phyloP scores from a whole-genome alignment of 1,139 yeast species.

The Suhomyces ambrosiae region DNA sequence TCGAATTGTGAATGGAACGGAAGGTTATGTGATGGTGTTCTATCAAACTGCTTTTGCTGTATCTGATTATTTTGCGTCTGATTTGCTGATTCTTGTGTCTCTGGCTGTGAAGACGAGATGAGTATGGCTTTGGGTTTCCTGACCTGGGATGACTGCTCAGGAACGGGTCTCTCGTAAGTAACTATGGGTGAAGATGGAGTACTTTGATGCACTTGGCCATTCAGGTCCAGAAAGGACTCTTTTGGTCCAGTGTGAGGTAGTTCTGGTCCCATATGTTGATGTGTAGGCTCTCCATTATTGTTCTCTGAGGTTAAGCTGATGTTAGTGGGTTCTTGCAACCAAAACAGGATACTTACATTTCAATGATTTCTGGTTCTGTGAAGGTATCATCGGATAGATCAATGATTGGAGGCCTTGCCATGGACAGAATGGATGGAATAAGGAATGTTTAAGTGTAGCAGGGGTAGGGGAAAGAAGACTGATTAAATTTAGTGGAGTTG shows the following conservation, averaged over 20 bases:
- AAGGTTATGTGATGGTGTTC: background rate
- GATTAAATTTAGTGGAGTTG: no score
- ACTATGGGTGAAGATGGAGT: slow-evolving; percentile 7
- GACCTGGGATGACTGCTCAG: background rate
- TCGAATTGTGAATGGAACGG: slow-evolving; percentile 9
- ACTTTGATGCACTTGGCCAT: background rate
- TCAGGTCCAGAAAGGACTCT: background rate
- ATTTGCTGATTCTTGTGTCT: background rate
- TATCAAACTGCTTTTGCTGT: background rate
- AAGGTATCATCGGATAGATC: slow-evolving; percentile 12
- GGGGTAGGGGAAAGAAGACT: no score
- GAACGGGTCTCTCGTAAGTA: background rate
- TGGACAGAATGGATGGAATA: background rate
- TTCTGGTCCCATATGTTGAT: background rate
- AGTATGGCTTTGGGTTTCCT: background rate
- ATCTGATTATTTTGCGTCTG: background rate
- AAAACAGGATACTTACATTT: slow-evolving; percentile 14
- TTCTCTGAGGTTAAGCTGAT: slow-evolving; percentile 6
- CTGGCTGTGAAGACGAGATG: slow-evolving; percentile 4
- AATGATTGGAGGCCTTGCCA: slow-evolving; percentile 2
- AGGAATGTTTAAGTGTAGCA: background rate
- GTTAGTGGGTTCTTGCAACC: slow-evolving; percentile 9
- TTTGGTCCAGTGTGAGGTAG: no score
- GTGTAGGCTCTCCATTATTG: background rate
- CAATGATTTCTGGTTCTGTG: slow-evolving; percentile 18